Conservation (phyloP, 2,329 filamentous ascomycete species). For the Sporothrix pseudoabietina region DNA sequence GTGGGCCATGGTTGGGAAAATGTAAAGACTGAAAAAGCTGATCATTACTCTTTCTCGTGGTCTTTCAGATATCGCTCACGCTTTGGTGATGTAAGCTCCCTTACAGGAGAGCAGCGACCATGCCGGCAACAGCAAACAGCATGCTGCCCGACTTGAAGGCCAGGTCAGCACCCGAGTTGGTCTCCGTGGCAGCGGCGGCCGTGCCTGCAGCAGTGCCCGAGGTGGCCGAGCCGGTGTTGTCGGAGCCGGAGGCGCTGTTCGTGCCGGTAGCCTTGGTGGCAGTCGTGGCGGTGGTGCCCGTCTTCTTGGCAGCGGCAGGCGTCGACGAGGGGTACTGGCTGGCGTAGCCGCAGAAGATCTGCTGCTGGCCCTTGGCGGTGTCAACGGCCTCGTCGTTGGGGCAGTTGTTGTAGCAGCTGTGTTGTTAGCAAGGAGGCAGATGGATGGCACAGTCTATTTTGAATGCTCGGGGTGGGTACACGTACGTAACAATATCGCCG, state of each 20-base stretch:
- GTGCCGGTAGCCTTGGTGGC: constrained; percentile 31
- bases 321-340: constrained; percentile 47
- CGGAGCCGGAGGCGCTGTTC: constrained; percentile 31
- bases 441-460: not conserved
- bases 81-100: not conserved
- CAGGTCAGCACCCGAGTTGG: constrained; percentile 38
- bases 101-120: constrained; percentile 41
- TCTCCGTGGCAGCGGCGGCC: constrained; percentile 31
- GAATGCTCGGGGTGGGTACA: constrained; percentile 25
- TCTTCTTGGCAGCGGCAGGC: constrained; percentile 36
- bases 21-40: not conserved
- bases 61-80: not conserved
- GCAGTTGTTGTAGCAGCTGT: constrained; percentile 57
- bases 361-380: constrained; percentile 45
- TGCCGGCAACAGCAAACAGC: constrained; percentile 41
- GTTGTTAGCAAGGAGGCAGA: not conserved
- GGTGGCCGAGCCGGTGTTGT: constrained; percentile 31
- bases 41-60: not conserved
- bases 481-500: constrained; percentile 51
- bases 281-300: constrained; percentile 36
- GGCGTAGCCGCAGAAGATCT: constrained; percentile 51
- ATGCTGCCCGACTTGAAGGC: constrained; percentile 40
- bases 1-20: not conserved
- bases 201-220: constrained; percentile 9
- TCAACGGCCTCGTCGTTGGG: constrained; percentile 50